A percentile compares a stretch with the other conserved stretches of the same genome.
These are phyloP conservation scores for Apiospora hydei DNA, from an alignment of 2,329 filamentous ascomycete species.

Conservation along the genomic window DNA sequence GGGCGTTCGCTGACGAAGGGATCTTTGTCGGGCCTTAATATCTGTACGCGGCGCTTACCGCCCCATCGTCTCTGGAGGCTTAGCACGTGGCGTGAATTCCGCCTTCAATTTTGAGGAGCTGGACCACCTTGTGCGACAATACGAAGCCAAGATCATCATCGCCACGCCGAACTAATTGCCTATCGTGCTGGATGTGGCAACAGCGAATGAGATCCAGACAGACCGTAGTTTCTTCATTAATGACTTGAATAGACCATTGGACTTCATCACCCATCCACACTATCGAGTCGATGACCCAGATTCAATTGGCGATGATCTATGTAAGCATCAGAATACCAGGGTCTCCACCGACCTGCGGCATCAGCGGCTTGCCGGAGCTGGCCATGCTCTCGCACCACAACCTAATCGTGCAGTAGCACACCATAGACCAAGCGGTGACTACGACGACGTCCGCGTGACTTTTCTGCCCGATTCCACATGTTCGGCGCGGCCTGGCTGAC, in stretches of 20 bases:
- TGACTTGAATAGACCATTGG: constrained; percentile 49
- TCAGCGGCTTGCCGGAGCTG: constrained; percentile 49
- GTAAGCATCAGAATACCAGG: constrained; percentile 41
- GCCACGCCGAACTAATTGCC: background rate
- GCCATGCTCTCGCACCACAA: constrained; percentile 46
- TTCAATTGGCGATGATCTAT: background rate
- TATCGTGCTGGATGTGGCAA: background rate
- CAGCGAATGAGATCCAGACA: background rate
- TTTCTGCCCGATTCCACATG: constrained; percentile 60
- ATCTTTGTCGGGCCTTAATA: constrained; percentile 40
- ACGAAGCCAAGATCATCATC: background rate
- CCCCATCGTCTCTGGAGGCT: constrained; percentile 54
- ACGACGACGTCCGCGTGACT: constrained; percentile 52
- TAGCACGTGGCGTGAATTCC: constrained; percentile 60
- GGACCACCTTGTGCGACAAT: constrained; percentile 48
- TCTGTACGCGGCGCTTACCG: constrained; percentile 48
- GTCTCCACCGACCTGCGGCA: constrained; percentile 34
- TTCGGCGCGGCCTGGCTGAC: constrained; percentile 55
- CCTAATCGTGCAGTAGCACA: constrained; percentile 42
- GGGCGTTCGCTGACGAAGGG: no score
- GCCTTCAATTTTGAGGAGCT: constrained; percentile 55
- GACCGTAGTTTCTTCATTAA: background rate
- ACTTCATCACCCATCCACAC: constrained; percentile 50
- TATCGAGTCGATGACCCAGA: background rate
- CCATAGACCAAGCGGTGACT: constrained; percentile 38